These are phyloP conservation scores for Suhomyces ambrosiae DNA, from an alignment of 1,139 yeast genomes.

Conservation along the genomic window DNA sequence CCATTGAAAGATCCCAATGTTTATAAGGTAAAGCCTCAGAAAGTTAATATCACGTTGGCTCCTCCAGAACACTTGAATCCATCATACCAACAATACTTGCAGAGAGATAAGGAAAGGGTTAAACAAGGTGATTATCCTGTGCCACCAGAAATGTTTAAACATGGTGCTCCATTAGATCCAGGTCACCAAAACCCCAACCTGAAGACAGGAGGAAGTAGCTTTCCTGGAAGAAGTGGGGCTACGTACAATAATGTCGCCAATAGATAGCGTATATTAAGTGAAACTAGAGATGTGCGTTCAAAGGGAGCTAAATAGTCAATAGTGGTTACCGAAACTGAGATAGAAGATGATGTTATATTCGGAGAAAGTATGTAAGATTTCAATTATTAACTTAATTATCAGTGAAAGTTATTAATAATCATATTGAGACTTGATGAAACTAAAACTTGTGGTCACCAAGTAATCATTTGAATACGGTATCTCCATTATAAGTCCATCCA, in stretches of 20 bases:
- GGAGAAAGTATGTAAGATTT: no score
- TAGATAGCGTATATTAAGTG: no score
- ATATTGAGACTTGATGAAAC: no score
- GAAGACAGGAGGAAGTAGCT: conserved; percentile 32
- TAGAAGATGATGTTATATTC: no score
- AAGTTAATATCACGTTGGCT: conserved; percentile 40
- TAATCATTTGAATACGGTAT: conserved; percentile 23
- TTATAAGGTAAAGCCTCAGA: conserved; percentile 35
- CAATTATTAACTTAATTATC: no score
- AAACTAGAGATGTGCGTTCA: no score
- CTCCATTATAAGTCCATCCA: conserved; percentile 96
- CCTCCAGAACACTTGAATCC: conserved; percentile 43
- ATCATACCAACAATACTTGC: conserved; percentile 37
- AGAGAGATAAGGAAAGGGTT: conserved; percentile 36
- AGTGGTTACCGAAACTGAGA: no score
- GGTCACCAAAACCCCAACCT: conserved; percentile 26
- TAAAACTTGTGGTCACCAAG: no score
- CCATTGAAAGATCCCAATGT: conserved; percentile 35
- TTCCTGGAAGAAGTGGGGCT: conserved; percentile 45
- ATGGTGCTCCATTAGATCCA: conserved; percentile 41
- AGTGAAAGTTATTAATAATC: no score
- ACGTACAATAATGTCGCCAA: conserved; percentile 45
- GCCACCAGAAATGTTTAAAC: conserved; percentile 26
- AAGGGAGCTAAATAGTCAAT: no score
- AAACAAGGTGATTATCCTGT: conserved; percentile 37